Evolutionary conservation across 2,329 filamentous ascomycete genomes (phyloP).

Genomic region (Aspergillus tanneri): DNA sequence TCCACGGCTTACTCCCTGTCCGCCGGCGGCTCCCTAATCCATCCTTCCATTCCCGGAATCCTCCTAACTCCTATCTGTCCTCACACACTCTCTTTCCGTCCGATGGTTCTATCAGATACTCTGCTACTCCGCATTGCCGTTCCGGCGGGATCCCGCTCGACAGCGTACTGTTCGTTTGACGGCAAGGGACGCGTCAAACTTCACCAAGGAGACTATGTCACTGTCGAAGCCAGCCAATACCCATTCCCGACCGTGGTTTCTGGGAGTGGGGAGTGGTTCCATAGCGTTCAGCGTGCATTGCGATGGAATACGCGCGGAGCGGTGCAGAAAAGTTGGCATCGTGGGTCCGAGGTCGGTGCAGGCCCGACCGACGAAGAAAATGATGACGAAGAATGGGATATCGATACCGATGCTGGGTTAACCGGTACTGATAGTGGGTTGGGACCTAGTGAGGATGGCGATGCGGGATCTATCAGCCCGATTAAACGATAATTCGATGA

Average conservation of each 20-base stretch:
- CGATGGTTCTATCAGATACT: constrained; percentile 95
- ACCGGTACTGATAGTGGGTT: constrained; percentile 48
- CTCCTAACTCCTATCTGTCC: constrained; percentile 96
- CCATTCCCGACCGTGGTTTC: constrained; percentile 95
- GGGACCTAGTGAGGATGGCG: constrained; percentile 66
- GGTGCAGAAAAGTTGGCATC: constrained; percentile 80
- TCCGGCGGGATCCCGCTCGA: constrained; percentile 79
- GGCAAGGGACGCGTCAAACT: constrained; percentile 95
- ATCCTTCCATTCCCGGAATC: constrained; percentile 95
- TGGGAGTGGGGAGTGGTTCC: constrained; percentile 90
- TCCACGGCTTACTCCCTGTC: constrained; percentile 95
- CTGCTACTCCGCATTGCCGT: constrained; percentile 88
- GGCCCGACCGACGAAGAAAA: constrained; percentile 48
- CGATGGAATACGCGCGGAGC: constrained; percentile 94
- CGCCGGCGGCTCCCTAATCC: constrained; percentile 90
- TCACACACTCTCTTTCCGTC: constrained; percentile 92
- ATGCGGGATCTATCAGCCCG: constrained; percentile 59
- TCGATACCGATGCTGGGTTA: constrained; percentile 71
- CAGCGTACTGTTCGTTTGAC: constrained; percentile 95
- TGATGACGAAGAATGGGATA: constrained; percentile 75
- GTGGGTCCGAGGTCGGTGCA: constrained; percentile 40
- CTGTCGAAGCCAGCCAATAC: constrained; percentile 92
- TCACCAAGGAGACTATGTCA: constrained; percentile 89
- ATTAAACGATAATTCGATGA: constrained; percentile 73
- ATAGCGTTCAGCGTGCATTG: constrained; percentile 86